A percentile compares a stretch with the other conserved stretches of the same genome.
Conservation (phyloP, 2,329 filamentous ascomycete species). For the Hymenoscyphus fraxineus region DNA sequence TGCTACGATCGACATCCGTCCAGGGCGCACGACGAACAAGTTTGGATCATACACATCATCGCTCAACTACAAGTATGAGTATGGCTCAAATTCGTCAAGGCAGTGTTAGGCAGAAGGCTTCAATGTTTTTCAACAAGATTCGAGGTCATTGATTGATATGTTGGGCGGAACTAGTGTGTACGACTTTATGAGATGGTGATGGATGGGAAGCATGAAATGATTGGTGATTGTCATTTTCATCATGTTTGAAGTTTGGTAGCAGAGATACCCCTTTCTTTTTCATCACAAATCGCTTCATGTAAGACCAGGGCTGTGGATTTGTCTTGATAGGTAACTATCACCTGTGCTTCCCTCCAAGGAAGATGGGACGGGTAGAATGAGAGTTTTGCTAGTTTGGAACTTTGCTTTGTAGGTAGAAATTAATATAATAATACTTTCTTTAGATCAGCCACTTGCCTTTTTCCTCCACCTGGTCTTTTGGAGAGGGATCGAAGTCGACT, state of each 20-base stretch:
- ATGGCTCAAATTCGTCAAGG: constrained; percentile 2
- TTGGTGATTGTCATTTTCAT: not conserved
- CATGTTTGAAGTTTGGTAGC: not conserved
- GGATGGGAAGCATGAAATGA: not conserved
- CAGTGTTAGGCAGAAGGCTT: constrained; percentile 5
- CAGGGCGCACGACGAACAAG: constrained; percentile 5
- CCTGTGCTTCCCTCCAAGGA: no score
- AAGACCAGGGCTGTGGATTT: no score
- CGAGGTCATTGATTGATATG: not conserved
- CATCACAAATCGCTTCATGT: no score
- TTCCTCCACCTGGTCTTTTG: no score
- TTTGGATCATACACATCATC: not conserved
- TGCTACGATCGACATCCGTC: constrained; percentile 3
- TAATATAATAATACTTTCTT: no score
- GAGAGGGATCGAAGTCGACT: no score
- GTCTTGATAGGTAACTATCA: no score
- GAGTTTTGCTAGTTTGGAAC: no score
- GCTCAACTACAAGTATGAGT: constrained; percentile 9
- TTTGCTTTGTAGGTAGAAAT: no score
- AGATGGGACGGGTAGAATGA: no score
- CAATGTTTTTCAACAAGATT: constrained; percentile 4
- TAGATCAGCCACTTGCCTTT: no score
- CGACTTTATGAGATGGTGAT: not conserved
- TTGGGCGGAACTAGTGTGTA: not conserved
- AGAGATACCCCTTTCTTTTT: not conserved